Evolutionary conservation across 192 early-diverging fungal species (phyloP).

Genomic region (Rhizoclosmatium sp.): DNA sequence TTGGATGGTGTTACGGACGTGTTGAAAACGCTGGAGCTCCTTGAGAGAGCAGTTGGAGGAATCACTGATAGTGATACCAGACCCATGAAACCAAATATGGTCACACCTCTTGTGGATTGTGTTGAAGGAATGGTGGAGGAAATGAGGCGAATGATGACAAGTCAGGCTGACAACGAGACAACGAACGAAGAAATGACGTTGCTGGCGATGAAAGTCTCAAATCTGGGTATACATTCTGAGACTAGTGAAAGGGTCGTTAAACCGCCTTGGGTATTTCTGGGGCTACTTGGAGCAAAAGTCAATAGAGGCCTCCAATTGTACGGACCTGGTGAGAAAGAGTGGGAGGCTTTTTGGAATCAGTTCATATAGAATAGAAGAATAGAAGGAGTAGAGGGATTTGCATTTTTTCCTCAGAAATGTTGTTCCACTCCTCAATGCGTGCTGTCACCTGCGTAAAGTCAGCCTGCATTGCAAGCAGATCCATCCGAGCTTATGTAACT

Average conservation of each 20-base stretch:
- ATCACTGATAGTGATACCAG: background rate
- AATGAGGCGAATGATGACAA: background rate
- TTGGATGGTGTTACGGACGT: too few relatives aligned
- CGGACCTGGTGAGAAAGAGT: too few relatives aligned
- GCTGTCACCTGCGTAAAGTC: too few relatives aligned
- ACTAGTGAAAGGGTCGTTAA: background rate
- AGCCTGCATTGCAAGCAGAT: too few relatives aligned
- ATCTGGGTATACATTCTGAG: too few relatives aligned
- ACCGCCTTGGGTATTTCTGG: background rate
- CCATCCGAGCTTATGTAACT: background rate
- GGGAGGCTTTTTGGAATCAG: too few relatives aligned
- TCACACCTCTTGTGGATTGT: background rate
- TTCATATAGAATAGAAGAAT: too few relatives aligned
- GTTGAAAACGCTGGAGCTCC: too few relatives aligned
- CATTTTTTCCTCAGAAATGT: background rate
- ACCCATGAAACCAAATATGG: background rate
- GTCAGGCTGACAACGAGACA: too few relatives aligned
- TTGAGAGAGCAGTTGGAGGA: background rate
- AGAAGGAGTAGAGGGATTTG: background rate
- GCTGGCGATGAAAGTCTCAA: too few relatives aligned
- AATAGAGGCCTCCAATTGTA: background rate
- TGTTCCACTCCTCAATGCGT: too few relatives aligned
- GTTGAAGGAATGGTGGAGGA: background rate
- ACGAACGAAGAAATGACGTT: too few relatives aligned
- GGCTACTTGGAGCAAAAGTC: background rate